Percentiles rank a stretch among this genome's conserved stretches.
These are phyloP conservation scores for Fagopyrum esculentum DNA, from an alignment of 148 eudicot genomes.

Conservation along the genomic window DNA sequence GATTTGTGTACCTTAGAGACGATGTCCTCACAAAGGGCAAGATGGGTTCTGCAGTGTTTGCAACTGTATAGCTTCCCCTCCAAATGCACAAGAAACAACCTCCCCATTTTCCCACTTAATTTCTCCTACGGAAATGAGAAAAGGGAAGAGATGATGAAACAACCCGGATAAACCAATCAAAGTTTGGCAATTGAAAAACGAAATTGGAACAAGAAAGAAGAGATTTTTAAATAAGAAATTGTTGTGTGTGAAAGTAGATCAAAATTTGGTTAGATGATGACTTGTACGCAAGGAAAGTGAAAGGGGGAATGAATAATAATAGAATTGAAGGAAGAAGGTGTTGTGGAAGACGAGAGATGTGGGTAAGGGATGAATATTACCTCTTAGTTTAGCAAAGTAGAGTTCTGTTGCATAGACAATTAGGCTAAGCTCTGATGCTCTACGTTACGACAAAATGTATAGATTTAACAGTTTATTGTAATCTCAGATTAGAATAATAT, in stretches of 20 bases:
- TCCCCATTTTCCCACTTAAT: constrained; percentile 38
- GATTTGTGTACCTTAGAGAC: constrained; percentile 50
- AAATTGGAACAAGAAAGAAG: background rate
- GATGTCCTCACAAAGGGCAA: constrained; percentile 51
- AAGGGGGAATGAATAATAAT: background rate
- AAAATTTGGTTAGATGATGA: constrained; percentile 1
- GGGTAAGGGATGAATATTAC: constrained; percentile 5
- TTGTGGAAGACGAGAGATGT: constrained; percentile 8
- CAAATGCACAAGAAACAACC: constrained; percentile 55
- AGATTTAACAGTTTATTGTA: background rate
- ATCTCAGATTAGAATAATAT: no score
- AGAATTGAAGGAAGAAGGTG: background rate
- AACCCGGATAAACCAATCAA: background rate
- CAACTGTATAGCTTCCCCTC: constrained; percentile 80
- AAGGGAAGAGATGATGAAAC: background rate
- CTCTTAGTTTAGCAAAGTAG: background rate
- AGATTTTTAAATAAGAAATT: background rate
- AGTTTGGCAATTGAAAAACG: background rate
- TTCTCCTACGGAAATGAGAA: constrained; percentile 6
- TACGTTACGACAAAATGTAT: background rate
- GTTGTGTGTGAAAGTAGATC: constrained; percentile 10
- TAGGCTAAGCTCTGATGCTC: background rate
- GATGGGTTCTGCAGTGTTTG: constrained; percentile 74
- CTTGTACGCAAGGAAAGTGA: constrained; percentile 9
- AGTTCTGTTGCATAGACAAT: background rate